Evolutionary conservation across 164 flowering plant genomes (phyloP), one percentile per base, ranked within the genome.

Genomic region (Aristolochia fimbriata): DNA sequence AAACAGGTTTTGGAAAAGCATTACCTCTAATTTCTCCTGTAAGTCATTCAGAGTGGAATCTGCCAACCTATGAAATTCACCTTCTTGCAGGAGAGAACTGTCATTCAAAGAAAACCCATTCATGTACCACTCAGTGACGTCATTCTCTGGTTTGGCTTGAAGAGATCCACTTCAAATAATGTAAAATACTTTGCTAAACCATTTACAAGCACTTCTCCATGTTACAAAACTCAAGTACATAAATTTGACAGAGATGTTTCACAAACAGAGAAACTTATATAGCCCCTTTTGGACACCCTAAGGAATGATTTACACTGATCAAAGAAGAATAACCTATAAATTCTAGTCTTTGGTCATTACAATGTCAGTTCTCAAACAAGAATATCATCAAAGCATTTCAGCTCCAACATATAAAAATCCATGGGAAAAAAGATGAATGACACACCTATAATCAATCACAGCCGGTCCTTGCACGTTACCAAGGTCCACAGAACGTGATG

Each of bases 1-100:
- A n/a, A 20, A 19, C 0, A 11, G 20, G 6, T 6, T 51, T 25
- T 11, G 55, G 20, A 4, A 19, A 31, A 51, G 23, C 30, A 27
- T 30, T 67, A 87, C 98, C 96, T 92, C 98, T 15, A 92, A 52
- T 73, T 80, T 92, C 78, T 89, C 96, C 56, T 76, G 86, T 60
- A 92, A 75, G 48, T 81, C 77, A 58, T 82, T 76, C 49, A 92
- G 81, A 6, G 96, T 87, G 49, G 83, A 76, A 78, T 92, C 84
- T 22, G 96, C 91, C 56, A 84, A 67, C 60, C 51, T 70, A 60
- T 92, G 93, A 65, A 76, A 92, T 27, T 89, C 91, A 61, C 81
- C 91, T 78, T 92, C 96, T 80, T 73, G 78, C 65, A 92, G 65
- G 41, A 84, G 43, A 62, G 93, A 81, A 61, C 96, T 89, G 80